These are phyloP conservation scores for Camellia japonica DNA, from an alignment of 148 eudicot species.

Conservation along the genomic window DNA sequence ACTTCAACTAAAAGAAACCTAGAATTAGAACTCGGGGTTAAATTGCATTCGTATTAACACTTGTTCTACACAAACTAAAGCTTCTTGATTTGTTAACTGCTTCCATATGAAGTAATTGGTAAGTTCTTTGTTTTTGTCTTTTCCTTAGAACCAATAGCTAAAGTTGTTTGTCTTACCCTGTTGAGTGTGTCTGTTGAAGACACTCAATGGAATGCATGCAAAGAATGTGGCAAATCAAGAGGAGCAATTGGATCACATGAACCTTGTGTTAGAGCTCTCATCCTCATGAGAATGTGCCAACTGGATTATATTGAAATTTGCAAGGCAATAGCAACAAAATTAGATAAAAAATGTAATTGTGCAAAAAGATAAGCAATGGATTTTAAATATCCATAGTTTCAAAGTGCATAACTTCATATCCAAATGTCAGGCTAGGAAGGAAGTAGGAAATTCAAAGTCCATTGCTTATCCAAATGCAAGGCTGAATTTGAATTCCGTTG, in stretches of 20 bases:
- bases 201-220: constrained; percentile 81
- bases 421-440: not conserved
- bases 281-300: constrained; percentile 95
- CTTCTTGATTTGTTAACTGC: not conserved
- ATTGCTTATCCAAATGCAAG: too few species aligned
- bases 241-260: constrained; percentile 84
- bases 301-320: constrained; percentile 29
- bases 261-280: constrained; percentile 63
- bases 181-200: constrained; percentile 62
- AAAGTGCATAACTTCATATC: not conserved
- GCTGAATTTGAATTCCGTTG: not conserved
- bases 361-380: not conserved
- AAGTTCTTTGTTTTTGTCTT: not conserved
- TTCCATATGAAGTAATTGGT: not conserved
- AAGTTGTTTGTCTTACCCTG: constrained; percentile 37
- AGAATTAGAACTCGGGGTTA: not conserved
- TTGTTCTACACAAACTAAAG: not conserved
- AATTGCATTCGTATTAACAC: not conserved
- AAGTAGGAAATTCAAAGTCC: too few species aligned
- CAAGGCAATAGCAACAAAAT: not conserved
- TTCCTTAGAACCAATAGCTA: not conserved
- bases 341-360: not conserved
- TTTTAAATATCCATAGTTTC: not conserved
- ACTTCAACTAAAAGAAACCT: not conserved
- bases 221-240: constrained; percentile 83